A percentile compares a stretch with the other conserved stretches of the same genome.
These are phyloP conservation scores for Metschnikowia lachancei DNA, from an alignment of 805 yeast species.

Conservation along the genomic window DNA sequence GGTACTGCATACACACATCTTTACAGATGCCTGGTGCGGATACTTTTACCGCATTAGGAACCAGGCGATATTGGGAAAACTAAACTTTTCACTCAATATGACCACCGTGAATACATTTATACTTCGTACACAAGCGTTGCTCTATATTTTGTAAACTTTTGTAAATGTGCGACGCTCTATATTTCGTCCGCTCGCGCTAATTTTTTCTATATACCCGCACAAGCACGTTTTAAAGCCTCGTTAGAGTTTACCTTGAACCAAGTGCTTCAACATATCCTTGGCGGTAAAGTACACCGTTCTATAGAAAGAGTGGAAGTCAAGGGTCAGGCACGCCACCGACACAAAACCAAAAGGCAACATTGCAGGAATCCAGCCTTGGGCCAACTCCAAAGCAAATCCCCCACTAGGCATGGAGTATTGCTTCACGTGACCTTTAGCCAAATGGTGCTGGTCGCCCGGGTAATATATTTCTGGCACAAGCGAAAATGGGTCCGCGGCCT, in stretches of 20 bases:
- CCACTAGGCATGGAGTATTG: constrained; percentile 86
- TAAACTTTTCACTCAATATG: too few relatives aligned
- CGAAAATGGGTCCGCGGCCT: constrained; percentile 66
- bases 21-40: too few relatives aligned
- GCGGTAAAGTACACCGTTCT: constrained; percentile 76
- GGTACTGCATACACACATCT: neutral
- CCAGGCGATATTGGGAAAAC: too few relatives aligned
- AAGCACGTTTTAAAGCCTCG: too few relatives aligned
- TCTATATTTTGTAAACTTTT: too few relatives aligned
- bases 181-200: too few relatives aligned
- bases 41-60: neutral
- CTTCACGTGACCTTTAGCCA: constrained; percentile 67
- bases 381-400: constrained; percentile 86
- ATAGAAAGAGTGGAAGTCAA: constrained; percentile 67
- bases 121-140: too few relatives aligned
- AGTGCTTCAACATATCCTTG: constrained; percentile 68
- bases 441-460: constrained; percentile 87
- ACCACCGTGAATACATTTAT: too few relatives aligned
- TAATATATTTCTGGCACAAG: constrained; percentile 64
- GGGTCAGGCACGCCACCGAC: constrained; percentile 73
- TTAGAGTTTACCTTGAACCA: constrained; percentile 68
- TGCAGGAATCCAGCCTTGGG: constrained; percentile 98
- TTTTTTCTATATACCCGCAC: too few relatives aligned
- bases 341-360: constrained; percentile 96
- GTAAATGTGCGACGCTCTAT: too few relatives aligned